phyloP scores from a whole-genome alignment of 2,329 filamentous ascomycete genomes.

The Colletotrichum chlorophyti region DNA sequence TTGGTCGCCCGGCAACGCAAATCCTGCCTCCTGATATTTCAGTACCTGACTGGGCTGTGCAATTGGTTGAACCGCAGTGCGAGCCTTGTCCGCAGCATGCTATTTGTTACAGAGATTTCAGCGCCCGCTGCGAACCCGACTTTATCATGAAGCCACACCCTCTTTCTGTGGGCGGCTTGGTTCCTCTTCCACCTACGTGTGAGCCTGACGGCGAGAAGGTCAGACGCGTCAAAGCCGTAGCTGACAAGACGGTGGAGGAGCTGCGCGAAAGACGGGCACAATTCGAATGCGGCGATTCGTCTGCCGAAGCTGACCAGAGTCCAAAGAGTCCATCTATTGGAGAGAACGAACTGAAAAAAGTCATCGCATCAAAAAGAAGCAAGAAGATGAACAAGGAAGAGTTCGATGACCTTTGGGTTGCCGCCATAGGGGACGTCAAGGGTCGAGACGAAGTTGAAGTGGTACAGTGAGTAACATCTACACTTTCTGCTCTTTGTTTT shows the following conservation, averaged over 20 bases:
- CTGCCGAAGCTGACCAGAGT: constrained; percentile 65
- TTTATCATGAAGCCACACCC: constrained; percentile 88
- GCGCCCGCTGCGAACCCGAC: constrained; percentile 82
- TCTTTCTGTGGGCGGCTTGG: constrained; percentile 77
- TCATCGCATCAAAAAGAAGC: constrained; percentile 76
- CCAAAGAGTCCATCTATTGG: constrained; percentile 64
- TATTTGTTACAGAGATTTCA: constrained; percentile 81
- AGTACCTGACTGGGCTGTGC: constrained; percentile 75
- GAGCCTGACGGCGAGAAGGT: constrained; percentile 95
- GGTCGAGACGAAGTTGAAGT: constrained; percentile 66
- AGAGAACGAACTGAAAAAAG: constrained; percentile 79
- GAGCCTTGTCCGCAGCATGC: constrained; percentile 92
- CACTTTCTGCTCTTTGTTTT: constrained; percentile 25
- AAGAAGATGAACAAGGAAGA: constrained; percentile 86
- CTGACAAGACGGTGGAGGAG: constrained; percentile 86
- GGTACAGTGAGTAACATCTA: constrained; percentile 59
- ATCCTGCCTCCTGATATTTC: constrained; percentile 56
- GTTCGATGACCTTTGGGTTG: constrained; percentile 87
- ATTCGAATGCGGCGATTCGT: constrained; percentile 84
- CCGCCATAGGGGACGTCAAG: constrained; percentile 76
- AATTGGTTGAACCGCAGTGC: constrained; percentile 79
- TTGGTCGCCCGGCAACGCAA: constrained; percentile 69
- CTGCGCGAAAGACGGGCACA: constrained; percentile 85
- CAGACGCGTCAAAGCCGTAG: constrained; percentile 83
- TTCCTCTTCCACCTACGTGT: constrained; percentile 89